Base-by-base conservation (phyloP, 306 rosid species). In the Fagus crenata region DNA sequence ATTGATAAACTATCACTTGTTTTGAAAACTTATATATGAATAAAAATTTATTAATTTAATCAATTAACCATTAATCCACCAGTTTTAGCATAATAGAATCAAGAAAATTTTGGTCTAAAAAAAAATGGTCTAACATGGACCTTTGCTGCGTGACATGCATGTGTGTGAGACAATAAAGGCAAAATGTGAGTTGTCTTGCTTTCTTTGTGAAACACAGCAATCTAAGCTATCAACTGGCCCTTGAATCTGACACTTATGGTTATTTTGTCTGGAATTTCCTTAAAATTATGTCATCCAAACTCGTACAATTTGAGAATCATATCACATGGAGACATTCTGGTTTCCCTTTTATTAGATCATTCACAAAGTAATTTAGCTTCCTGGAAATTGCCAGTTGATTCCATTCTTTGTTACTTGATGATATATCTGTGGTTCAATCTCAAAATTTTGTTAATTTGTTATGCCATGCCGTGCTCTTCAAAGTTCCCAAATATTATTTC, bases 311-410 rank as follows among this genome's bases (percentile, higher is more conserved):
- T 33, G 60, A 72, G 80, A 53, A 72, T 56, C 72, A 77, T 73
- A 22, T 22, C 74, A 78, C 85, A 80, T 82, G 82, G 67, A 54
- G 64, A 81, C 81, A 83, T 78, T 87, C 89, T n/a, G 46, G 80
- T 15, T 72, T 78, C 73, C 54, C 41, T 33, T 51, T 31, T 40
- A 53, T 75, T 73, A 70, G 59, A 70, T 43, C 72, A 35, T 78
- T 71, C 74, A 81, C 88, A 77, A 71, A 80, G 15, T 77, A 60
- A 56, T 55, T 71, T 60, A 81, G 81, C 67, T 75, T 76, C 78
- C 58, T 78, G 88, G 83, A 75, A 85, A 78, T 71, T 78, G 75
- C 69, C 75, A 75, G 73, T 22, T 22, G 28, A 39, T 39, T 71
- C 59, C 32, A 61, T 39, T 69, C 36, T 42, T 35, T 53, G 59